phyloP scores from a whole-genome alignment of 352 stramenopile species.

The Phytophthora cajani region DNA sequence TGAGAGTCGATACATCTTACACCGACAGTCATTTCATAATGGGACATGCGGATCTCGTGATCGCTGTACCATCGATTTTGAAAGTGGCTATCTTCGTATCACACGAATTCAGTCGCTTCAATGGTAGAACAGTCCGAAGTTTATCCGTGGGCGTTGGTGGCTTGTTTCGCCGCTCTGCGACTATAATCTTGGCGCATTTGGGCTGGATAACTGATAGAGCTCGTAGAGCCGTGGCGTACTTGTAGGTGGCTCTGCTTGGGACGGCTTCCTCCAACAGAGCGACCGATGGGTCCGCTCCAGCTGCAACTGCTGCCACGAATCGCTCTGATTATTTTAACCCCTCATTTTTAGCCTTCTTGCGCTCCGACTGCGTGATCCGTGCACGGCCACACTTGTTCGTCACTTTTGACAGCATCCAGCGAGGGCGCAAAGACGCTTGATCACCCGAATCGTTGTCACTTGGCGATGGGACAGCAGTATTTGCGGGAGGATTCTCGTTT shows the following conservation, averaged over 20 bases:
- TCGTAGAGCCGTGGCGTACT: no score
- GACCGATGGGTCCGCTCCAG: neutral
- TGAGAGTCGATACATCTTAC: slow-evolving; percentile 1
- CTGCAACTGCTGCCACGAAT: neutral
- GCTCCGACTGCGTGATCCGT: neutral
- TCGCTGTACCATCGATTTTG: slow-evolving; percentile 16
- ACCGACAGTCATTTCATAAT: neutral
- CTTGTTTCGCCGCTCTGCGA: no score
- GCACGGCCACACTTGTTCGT: slow-evolving; percentile 1
- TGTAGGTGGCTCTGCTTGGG: no score
- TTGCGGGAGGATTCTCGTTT: neutral
- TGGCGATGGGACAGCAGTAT: neutral
- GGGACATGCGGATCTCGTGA: neutral
- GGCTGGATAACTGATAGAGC: no score
- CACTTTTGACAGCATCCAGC: slow-evolving; percentile 6
- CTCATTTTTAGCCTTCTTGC: slow-evolving; percentile 1
- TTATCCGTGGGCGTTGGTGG: no score
- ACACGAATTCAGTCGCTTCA: neutral
- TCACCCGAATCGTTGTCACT: neutral
- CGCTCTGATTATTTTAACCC: neutral
- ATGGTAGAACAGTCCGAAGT: no score
- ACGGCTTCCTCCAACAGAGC: neutral
- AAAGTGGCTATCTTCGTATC: slow-evolving; percentile 5
- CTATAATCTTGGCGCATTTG: no score
- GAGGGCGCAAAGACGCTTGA: neutral